phyloP scores from a whole-genome alignment of 169 alveolate genomes.

The Eimeria brunetti region DNA sequence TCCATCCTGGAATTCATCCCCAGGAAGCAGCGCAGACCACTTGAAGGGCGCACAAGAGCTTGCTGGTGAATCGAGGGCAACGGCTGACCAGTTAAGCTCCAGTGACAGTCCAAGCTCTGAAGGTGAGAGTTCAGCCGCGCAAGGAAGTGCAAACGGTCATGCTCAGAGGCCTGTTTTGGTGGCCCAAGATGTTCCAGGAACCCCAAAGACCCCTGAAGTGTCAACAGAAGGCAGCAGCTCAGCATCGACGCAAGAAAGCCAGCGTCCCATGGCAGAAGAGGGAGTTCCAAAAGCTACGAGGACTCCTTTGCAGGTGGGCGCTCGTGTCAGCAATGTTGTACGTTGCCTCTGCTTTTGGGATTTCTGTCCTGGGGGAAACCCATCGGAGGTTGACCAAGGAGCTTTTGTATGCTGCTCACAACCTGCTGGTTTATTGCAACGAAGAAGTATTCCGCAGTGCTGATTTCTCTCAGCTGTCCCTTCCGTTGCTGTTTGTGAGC shows the following conservation, averaged over 20 bases:
- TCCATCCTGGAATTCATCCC: not conserved
- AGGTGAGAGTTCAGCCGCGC: too few species aligned
- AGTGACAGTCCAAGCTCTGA: not conserved
- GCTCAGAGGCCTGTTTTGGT: too few species aligned
- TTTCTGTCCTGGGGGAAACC: not conserved
- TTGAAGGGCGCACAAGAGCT: not conserved
- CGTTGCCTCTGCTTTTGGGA: not conserved
- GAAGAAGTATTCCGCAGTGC: not conserved
- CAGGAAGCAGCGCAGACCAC: not conserved
- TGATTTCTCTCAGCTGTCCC: not conserved
- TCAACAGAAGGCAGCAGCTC: not conserved
- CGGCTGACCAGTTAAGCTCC: not conserved
- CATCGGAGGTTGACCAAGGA: not conserved
- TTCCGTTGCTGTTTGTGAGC: not conserved
- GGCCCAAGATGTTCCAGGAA: not conserved
- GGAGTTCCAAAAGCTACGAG: not conserved
- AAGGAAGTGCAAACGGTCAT: not conserved
- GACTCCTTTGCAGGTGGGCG: not conserved
- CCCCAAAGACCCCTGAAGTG: not conserved
- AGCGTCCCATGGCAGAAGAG: not conserved
- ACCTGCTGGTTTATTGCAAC: not conserved
- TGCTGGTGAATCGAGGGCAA: not conserved
- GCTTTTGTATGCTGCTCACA: not conserved
- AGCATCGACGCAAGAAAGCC: too few species aligned
- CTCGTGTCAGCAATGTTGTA: not conserved